These are phyloP conservation scores for Cornus kousa DNA, from an alignment of 148 eudicot species.

Conservation along the genomic window DNA sequence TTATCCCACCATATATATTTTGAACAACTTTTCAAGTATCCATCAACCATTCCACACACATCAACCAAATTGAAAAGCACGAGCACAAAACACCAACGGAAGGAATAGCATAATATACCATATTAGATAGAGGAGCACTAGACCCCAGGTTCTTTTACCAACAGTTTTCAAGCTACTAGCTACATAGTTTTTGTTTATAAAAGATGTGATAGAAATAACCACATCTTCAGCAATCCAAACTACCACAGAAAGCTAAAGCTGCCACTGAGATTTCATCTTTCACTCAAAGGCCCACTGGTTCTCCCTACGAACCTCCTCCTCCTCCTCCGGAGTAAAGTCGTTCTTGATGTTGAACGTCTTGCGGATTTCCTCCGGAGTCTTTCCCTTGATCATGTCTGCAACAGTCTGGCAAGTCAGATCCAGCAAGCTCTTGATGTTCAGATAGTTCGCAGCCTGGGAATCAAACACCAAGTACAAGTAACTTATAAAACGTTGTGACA, in stretches of 20 bases:
- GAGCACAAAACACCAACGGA: neutral
- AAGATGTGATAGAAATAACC: slow-evolving; percentile 1
- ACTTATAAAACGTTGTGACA: neutral
- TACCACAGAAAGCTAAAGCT: neutral
- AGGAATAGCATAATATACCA: no score
- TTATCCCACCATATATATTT: no score
- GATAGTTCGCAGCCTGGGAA: slow-evolving; percentile 20
- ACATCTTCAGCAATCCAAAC: neutral
- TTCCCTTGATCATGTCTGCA: slow-evolving; percentile 21
- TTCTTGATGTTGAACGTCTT: slow-evolving; percentile 8
- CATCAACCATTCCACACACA: no score
- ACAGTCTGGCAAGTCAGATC: slow-evolving; percentile 19
- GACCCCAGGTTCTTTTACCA: neutral
- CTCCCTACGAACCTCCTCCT: slow-evolving; percentile 26
- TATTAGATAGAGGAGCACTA: neutral
- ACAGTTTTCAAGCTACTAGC: neutral
- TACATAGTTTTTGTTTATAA: neutral
- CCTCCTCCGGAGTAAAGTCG: slow-evolving; percentile 20
- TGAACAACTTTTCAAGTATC: no score
- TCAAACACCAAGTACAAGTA: neutral
- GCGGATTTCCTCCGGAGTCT: slow-evolving; percentile 19
- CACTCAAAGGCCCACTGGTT: slow-evolving; percentile 37
- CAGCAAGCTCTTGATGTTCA: slow-evolving; percentile 24
- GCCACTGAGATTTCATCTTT: neutral
- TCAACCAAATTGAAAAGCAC: neutral